Conservation (phyloP, 108 stramenopile species). For the Cyclotella sp. region DNA sequence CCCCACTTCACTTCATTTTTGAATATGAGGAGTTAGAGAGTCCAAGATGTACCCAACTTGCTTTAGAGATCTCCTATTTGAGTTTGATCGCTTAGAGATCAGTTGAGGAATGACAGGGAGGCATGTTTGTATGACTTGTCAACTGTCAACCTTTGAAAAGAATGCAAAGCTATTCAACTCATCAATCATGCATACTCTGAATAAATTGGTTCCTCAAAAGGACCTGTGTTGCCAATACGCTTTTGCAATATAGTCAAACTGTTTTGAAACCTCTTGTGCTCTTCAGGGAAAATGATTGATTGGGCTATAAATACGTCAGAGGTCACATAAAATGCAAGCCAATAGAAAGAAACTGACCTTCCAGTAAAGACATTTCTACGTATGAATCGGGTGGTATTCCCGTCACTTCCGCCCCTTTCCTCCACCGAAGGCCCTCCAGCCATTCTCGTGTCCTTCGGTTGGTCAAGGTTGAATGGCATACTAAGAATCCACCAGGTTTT, state of each 20-base stretch:
- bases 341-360: constrained; percentile 44
- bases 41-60: no score
- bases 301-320: no score
- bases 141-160: no score
- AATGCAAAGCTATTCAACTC: background rate
- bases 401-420: constrained; percentile 46
- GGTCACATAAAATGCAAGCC: background rate
- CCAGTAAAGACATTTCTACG: constrained; percentile 73
- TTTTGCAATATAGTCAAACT: constrained; percentile 77
- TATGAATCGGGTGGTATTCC: constrained; percentile 70
- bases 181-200: constrained; percentile 69
- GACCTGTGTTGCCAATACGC: constrained; percentile 27
- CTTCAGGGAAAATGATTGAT: background rate
- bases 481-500: constrained; percentile 77
- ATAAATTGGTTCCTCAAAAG: constrained; percentile 71
- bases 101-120: no score
- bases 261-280: constrained; percentile 83
- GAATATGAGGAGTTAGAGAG: no score
- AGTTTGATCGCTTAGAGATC: no score
- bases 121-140: no score
- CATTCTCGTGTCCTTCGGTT: constrained; percentile 76
- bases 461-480: constrained; percentile 84
- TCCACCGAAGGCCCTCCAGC: constrained; percentile 64
- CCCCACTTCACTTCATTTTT: no score
- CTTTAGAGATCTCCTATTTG: no score